These are phyloP conservation scores for Sphagnum tenellum DNA, from an alignment of 225 moss, liverwort and hornwort species.

Conservation along the genomic window DNA sequence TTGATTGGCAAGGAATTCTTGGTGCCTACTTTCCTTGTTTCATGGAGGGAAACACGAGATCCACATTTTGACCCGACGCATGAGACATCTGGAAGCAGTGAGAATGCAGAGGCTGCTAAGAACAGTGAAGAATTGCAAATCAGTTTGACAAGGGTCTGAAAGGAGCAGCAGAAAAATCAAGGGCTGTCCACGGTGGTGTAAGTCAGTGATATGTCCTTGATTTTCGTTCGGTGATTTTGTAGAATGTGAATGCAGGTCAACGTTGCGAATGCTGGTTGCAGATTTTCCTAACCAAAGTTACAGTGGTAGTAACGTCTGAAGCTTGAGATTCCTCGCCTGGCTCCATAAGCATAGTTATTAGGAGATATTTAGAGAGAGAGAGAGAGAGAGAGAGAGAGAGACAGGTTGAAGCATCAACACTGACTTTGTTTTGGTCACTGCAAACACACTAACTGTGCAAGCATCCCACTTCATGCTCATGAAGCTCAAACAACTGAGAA, in stretches of 20 bases:
- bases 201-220: constrained; percentile 6
- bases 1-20: too few species aligned
- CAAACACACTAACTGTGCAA: neutral
- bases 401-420: neutral
- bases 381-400: too few species aligned
- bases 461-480: too few species aligned
- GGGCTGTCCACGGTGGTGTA: constrained; percentile 31
- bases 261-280: neutral
- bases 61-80: constrained; percentile 3
- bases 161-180: constrained; percentile 18
- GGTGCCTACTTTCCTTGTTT: too few species aligned
- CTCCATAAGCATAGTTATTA: neutral
- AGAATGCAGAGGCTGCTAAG: constrained; percentile 13
- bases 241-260: neutral
- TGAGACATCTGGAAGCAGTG: constrained; percentile 20
- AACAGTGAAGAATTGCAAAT: constrained; percentile 23
- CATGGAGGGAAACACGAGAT: too few species aligned
- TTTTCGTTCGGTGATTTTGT: neutral
- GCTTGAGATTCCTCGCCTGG: neutral
- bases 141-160: too few species aligned
- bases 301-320: neutral
- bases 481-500: neutral
- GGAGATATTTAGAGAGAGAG: too few species aligned
- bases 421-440: neutral
- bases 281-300: neutral